A percentile compares a stretch with the other conserved stretches of the same genome.
phyloP scores from a whole-genome alignment of 2,329 filamentous ascomycete genomes.

The Lachnellula subtilissima region DNA sequence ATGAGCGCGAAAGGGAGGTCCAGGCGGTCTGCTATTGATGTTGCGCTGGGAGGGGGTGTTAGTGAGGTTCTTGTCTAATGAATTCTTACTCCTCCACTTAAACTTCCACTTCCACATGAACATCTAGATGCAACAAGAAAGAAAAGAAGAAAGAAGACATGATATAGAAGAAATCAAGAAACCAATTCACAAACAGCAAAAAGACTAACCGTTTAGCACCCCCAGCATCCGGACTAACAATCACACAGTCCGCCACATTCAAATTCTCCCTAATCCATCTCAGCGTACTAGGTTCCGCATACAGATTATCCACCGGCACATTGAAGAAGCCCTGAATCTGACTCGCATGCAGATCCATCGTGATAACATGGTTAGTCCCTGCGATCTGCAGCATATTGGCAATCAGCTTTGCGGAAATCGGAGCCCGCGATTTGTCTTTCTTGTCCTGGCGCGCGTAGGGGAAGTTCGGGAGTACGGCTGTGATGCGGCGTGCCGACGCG shows the following conservation, averaged over 20 bases:
- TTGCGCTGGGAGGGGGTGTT: constrained; percentile 52
- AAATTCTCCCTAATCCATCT: constrained; percentile 89
- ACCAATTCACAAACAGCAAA: neutral
- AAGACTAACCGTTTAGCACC: constrained; percentile 73
- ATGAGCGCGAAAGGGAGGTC: constrained; percentile 91
- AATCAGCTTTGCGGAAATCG: constrained; percentile 92
- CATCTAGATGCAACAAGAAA: neutral
- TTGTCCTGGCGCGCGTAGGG: constrained; percentile 96
- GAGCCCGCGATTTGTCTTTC: constrained; percentile 93
- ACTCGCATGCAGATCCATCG: constrained; percentile 90
- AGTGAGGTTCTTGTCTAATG: neutral
- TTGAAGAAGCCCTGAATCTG: constrained; percentile 98
- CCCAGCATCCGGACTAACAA: constrained; percentile 91
- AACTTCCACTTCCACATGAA: neutral
- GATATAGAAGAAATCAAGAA: neutral
- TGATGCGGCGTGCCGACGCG: constrained; percentile 82
- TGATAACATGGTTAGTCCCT: constrained; percentile 88
- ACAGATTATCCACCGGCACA: constrained; percentile 69
- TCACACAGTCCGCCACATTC: constrained; percentile 76
- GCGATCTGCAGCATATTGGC: constrained; percentile 97
- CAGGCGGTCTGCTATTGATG: constrained; percentile 85
- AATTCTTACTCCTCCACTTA: neutral
- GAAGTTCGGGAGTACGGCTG: constrained; percentile 92
- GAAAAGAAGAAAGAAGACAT: neutral
- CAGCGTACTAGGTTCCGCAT: constrained; percentile 87